Evolutionary conservation across 177 flowering plant species (phyloP), one percentile per base, ranked within the genome.

Genomic region (Vitis hybrid): DNA sequence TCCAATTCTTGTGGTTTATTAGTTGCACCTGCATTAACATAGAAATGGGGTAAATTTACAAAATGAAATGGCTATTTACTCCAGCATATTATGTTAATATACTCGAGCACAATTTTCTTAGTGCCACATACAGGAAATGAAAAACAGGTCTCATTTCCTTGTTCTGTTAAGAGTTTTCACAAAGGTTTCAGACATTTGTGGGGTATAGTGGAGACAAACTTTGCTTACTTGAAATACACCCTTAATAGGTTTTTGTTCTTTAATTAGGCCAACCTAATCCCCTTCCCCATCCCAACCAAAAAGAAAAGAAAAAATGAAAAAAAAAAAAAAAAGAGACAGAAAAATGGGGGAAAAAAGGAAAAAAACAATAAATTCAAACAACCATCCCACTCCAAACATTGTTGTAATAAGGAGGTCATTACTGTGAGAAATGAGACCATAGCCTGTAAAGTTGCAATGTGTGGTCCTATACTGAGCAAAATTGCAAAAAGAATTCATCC

Each of bases 1-100:
- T 96, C 99, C 82, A 96, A 70, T 75, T 96, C 99, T 72, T 94
- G 98, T 57, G 99, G 99, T 80, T 94, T 96, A 82, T 96, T 96
- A 13, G 98, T 96, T 52, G 98, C 99, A 83, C 98, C 99, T 96
- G 87, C 81, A 85, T 66, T 68, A 64, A 60, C 53, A 66, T 3
- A 72, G 58, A 12, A 31, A 16, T 6, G 14, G 45, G 18, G 49
- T 10, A 12, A 53, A n/a, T 26, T 56, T 15, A 64, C 20, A 64
- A 3, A 56, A 70, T 4, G 20, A 2, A 26, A 53, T 20, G n/a
- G 16, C 22, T 19, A 39, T 16, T 8, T 33, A 5, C 39, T 20
- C 20, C 29, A 67, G 39, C 31, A 10, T 22, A 10, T 26, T 9
- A 26, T 19, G 3, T 26, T 20, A 10, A 11, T 22, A 22, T 13